Conservation (phyloP, 192 early-diverging fungal genomes). For the Coemansia sp. region DNA sequence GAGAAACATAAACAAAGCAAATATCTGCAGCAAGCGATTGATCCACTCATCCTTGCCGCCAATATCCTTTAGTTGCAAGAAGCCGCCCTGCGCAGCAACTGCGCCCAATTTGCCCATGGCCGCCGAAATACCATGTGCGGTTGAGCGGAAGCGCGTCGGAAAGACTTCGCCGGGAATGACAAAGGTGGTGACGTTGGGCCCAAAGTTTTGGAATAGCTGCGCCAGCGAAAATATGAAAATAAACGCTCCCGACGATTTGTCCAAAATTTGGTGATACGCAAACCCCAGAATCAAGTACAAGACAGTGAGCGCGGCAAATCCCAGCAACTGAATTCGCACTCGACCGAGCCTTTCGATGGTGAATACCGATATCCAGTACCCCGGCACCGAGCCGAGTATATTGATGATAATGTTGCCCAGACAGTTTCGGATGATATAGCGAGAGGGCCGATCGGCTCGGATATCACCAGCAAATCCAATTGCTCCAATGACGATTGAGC, state of each 20-base stretch:
- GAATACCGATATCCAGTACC: constrained; percentile 92
- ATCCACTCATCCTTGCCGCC: constrained; percentile 63
- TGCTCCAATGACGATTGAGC: constrained; percentile 64
- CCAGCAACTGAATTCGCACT: constrained; percentile 84
- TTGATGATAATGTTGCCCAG: constrained; percentile 91
- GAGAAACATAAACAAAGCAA: constrained; percentile 68
- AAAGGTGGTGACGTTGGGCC: constrained; percentile 88
- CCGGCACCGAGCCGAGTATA: constrained; percentile 81
- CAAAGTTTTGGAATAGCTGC: constrained; percentile 89
- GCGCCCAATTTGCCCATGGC: constrained; percentile 76
- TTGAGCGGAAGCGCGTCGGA: constrained; percentile 74
- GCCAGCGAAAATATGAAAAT: constrained; percentile 64
- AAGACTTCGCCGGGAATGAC: constrained; percentile 79
- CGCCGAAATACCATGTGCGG: constrained; percentile 76
- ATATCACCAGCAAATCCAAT: constrained; percentile 60
- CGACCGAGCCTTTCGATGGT: constrained; percentile 83
- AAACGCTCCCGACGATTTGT: constrained; percentile 56
- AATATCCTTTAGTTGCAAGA: constrained; percentile 63
- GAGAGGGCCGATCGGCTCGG: constrained; percentile 15
- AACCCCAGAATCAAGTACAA: constrained; percentile 73
- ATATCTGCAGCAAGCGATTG: constrained; percentile 62
- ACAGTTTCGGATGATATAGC: constrained; percentile 61
- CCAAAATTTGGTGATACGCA: constrained; percentile 61
- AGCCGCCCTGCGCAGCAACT: constrained; percentile 68
- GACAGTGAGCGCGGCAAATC: constrained; percentile 74